Evolutionary conservation across 257 asterid genomes (phyloP).

Genomic region (Henckelia pumila): DNA sequence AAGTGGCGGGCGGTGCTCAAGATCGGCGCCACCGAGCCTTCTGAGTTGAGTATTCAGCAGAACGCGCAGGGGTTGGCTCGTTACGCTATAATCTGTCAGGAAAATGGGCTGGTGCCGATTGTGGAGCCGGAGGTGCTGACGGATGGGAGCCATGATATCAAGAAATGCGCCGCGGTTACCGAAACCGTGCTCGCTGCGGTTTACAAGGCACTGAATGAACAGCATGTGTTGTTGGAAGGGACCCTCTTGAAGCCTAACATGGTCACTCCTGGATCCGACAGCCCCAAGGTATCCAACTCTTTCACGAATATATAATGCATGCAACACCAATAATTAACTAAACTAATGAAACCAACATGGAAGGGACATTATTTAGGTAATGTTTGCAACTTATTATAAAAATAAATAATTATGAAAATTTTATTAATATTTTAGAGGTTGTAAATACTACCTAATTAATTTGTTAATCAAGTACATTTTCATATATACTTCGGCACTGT

Average conservation of each 20-base stretch:
- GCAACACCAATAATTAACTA: no score
- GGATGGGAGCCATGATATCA: conserved; percentile 64
- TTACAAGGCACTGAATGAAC: conserved; percentile 80
- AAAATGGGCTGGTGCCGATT: conserved; percentile 84
- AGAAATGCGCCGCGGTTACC: conserved; percentile 73
- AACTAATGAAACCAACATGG: no score
- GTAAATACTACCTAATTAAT: no score
- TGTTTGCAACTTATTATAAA: no score
- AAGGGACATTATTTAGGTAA: no score
- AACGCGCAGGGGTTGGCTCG: conserved; percentile 92
- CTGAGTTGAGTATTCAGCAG: conserved; percentile 68
- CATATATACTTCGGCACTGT: no score
- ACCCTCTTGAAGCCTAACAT: conserved; percentile 87
- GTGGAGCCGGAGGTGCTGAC: conserved; percentile 85
- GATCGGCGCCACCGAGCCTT: conserved; percentile 71
- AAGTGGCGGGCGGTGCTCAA: conserved; percentile 86
- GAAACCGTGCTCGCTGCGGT: conserved; percentile 76
- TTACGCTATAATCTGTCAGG: conserved; percentile 83
- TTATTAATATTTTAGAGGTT: no score
- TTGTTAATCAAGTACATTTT: no score
- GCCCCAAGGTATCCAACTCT: conserved; percentile 87
- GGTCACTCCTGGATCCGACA: conserved; percentile 86
- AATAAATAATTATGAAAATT: no score
- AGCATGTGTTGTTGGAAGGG: conserved; percentile 87
- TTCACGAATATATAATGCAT: no score